Base-by-base conservation (phyloP, 768 basidiomycete species). In the Mycena latifolia region DNA sequence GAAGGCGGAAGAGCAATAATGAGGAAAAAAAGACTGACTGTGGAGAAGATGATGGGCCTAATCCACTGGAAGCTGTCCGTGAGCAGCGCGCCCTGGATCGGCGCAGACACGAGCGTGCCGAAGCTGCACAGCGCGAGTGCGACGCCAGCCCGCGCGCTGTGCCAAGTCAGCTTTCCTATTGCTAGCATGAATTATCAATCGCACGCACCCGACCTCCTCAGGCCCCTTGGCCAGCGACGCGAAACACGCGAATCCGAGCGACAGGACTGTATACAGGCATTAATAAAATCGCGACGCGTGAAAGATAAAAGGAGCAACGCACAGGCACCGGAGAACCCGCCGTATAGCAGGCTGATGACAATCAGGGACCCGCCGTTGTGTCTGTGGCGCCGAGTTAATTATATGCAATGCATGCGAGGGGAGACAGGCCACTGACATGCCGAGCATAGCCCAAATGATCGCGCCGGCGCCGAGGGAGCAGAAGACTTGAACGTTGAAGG, bases 341-440 rank as follows among this genome's bases (percentile, higher is more conserved):
- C 37, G 37, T 39, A 39, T 17, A 39, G 5, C 5, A 39, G 6
- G n/a, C 41, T 43, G 20, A 43, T 20, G 20, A 43, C 8, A 3
- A 43, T 4, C n/a, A 43, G 14, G 2, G 41, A 43, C 41, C 20
- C 6, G 14, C 20, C 5, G 41, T 43, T 43, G 20, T 43, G 18
- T n/a, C 41, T 43, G 20, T 14, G 20, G 5, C 5, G 20, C n/a
- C 8, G 20, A n/a, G 14, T 9, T 43, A 22, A 43, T 5, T 43
- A 43, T n/a, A 20, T 5, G 11, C 17, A 39, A 43, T 9, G 37
- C 8, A 37, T 10, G 41, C 14, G 20, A 20, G 7, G 5, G 17
- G 14, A 39, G 7, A 39, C 39, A n/a, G 18, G 15, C 25, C 9
- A 54, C 61, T 1, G 17, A 62, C 51, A 62, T 35, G 43, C 61